Conservation (phyloP, 2,329 filamentous ascomycete genomes). For the Tolypocladium amazonense region DNA sequence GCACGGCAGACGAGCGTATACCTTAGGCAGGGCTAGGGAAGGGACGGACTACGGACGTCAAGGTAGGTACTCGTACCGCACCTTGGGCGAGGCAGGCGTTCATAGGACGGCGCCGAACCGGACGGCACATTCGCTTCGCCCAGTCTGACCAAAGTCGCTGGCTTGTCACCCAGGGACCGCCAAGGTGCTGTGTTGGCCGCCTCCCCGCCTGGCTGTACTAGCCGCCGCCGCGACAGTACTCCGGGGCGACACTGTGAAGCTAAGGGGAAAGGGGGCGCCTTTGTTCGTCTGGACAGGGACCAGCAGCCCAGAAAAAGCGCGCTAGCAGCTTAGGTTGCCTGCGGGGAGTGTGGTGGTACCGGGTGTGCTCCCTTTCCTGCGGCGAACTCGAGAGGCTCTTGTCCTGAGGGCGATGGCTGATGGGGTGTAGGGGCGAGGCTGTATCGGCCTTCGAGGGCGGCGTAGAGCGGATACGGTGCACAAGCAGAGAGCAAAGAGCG, state of each 20-base stretch:
- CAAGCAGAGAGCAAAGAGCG: neutral
- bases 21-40: neutral
- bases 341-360: neutral
- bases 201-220: neutral
- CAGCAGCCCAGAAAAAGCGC: neutral
- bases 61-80: neutral
- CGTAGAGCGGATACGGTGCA: neutral
- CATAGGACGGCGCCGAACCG: neutral
- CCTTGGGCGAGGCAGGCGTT: neutral
- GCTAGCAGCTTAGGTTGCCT: neutral
- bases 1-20: neutral
- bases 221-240: neutral
- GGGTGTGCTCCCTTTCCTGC: neutral
- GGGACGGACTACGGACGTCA: neutral
- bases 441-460: neutral
- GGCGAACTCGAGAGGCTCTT: neutral
- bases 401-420: neutral
- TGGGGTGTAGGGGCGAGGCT: neutral
- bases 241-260: neutral
- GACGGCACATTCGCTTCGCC: neutral
- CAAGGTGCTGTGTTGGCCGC: neutral
- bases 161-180: neutral
- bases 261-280: neutral
- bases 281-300: neutral
- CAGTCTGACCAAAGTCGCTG: neutral